Conservation (phyloP, 2,329 filamentous ascomycete genomes). For the Cryphonectria carpinicola region DNA sequence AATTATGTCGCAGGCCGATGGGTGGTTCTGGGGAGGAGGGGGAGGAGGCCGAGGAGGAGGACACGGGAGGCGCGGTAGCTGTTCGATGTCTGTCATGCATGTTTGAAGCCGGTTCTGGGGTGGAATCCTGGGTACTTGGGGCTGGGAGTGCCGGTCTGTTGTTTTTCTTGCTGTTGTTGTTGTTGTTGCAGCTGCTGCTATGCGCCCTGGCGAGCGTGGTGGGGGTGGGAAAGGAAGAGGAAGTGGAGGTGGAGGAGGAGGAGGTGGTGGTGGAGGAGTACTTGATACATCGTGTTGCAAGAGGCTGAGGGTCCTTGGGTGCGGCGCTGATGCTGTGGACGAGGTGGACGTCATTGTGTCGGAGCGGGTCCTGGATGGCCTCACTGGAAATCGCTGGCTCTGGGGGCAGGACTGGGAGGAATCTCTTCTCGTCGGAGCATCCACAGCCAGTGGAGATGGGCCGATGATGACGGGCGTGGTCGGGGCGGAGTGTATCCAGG, state of each 20-base stretch:
- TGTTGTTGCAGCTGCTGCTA: not conserved
- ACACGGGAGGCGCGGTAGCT: constrained; percentile 39
- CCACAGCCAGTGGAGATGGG: constrained; percentile 3
- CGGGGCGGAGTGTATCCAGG: constrained; percentile 15
- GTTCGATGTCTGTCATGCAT: constrained; percentile 14
- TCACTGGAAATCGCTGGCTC: constrained; percentile 3
- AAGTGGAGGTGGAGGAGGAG: not conserved
- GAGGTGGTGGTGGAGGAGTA: not conserved
- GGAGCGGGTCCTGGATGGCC: not conserved
- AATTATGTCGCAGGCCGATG: not conserved
- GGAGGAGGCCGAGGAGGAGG: not conserved
- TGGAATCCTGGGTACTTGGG: not conserved
- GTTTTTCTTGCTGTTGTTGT: not conserved
- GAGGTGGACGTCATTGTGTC: constrained; percentile 12
- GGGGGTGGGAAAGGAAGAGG: not conserved
- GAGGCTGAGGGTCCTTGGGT: not conserved
- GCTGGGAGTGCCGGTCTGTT: constrained; percentile 13
- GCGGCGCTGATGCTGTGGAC: constrained; percentile 2
- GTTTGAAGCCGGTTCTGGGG: constrained; percentile 26
- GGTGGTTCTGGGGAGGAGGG: not conserved
- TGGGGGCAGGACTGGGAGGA: constrained; percentile 6
- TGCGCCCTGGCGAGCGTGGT: not conserved
- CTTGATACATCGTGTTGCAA: not conserved
- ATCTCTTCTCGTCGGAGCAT: not conserved
- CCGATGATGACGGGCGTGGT: constrained; percentile 6